Base-by-base conservation (phyloP, 202 grass and related monocot genomes). In the Panicum hallii region DNA sequence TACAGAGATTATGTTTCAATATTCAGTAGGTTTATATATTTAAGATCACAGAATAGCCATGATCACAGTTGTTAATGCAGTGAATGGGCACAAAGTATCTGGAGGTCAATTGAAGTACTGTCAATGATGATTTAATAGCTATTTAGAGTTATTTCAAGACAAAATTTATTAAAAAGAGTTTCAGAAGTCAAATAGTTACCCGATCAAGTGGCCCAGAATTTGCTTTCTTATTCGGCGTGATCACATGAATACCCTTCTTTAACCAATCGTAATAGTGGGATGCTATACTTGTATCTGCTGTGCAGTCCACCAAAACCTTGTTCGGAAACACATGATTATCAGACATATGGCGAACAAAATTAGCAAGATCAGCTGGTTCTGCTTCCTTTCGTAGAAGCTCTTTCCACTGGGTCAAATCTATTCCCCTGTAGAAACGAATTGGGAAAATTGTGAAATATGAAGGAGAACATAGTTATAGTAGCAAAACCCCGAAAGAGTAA, bases 261-360 rank as follows among this genome's bases (percentile, higher is more conserved):
- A 99, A 78, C 96, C 96, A 99, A 70, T 95, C 91, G 38, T 95
- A 94, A 64, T 99, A 99, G 62, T 88, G 82, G 79, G 91, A 95
- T 84, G 96, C 93, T 63, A 99, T 81, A 79, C 84, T 90, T 62
- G 96, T 90, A 88, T 99, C 89, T 79, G 96, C 96, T 53, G 96
- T 99, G 81, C 96, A 99, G 88, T 99, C 96, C 83, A 99, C 93
- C 88, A 99, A 67, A 80, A 99, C 96, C 83, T 87, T 99, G 84
- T 99, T 99, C 20, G 96, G 96, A 81, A 93, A 98, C 57, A 98
- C 89, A 58, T 98, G 95, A 87, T 98, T 93, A 86, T 82, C 89
- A 78, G 92, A 90, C 86, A 99, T 86, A 90, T 95, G 93, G 45
- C 82, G 75, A 76, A 83, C 67, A 85, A 99, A 94, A 88, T 22